Base-by-base conservation (phyloP, 768 basidiomycete species). In the Aureoboletus auriporus region DNA sequence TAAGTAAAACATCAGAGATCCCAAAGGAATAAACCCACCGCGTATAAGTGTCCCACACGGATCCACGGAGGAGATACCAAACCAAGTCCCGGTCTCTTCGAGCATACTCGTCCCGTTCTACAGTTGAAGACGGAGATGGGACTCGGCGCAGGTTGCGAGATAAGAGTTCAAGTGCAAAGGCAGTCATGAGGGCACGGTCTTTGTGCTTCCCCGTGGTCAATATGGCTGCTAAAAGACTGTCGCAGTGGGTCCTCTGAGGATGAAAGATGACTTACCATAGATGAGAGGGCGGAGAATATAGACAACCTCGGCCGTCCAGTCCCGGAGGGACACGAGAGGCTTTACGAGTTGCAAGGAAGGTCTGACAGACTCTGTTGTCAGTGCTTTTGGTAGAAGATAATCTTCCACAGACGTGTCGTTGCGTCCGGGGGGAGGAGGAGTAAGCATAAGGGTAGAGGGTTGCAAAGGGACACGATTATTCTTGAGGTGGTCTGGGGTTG, bases 61-160 rank as follows among this genome's bases (percentile, higher is more conserved):
- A 82, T 16, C 92, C 93, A 36, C 90, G 83, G 52, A 95, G 68
- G 38, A 94, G 76, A 62, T 93, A 92, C 84, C 86, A 90, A 9
- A 87, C 61, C 53, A 95, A 76, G 56, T 89, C 86, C 44, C 83
- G 77, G 65, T 96, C 93, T 56, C 91, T 75, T 46, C 79, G 76
- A 12, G 89, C 86, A 58, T 94, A 89, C 61, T 94, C 92, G 12
- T 79, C 68, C 42, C 86, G 76, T 65, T 91, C 87, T 31, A 89
- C 71, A 5, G 74, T 54, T 16, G 82, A 76, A 39, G 84, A 83
- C 1, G 80, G 68, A 7, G 82, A 71, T 4, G 86, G 82, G 16
- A 70, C 70, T 20, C 89, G 75, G 16, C 93, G 85, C 28, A 95
- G 69, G 63, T 76, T 82, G 35, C 89, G 82, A 20, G 91, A 82